phyloP scores from a whole-genome alignment of 2,329 filamentous ascomycete species.

The Xylaria sp. region DNA sequence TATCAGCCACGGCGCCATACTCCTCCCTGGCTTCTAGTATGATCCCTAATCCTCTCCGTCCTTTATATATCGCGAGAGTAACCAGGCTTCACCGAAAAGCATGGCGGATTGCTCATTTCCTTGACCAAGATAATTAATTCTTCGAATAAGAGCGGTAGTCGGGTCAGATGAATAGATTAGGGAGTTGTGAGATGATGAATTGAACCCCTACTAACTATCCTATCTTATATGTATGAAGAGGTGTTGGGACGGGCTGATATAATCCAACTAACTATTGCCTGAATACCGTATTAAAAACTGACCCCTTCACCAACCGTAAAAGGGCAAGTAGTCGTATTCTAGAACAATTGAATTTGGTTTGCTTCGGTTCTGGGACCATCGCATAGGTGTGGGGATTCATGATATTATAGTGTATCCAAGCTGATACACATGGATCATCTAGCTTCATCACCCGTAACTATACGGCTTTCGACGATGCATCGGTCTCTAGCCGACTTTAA shows the following conservation, averaged over 20 bases:
- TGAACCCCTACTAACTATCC: not conserved
- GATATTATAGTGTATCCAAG: conserved; percentile 22
- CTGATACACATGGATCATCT: not conserved
- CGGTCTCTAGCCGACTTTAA: conserved; percentile 54
- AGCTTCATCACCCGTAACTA: conserved; percentile 21
- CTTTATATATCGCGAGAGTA: too few species aligned
- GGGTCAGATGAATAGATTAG: not conserved
- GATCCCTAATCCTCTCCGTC: not conserved
- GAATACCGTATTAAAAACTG: not conserved
- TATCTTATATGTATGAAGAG: not conserved
- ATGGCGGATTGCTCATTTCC: not conserved
- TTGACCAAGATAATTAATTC: not conserved
- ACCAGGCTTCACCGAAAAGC: not conserved
- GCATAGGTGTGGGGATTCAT: not conserved
- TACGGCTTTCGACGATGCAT: conserved; percentile 25
- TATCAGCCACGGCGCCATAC: not conserved
- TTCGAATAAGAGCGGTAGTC: not conserved
- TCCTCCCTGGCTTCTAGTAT: not conserved
- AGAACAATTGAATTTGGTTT: not conserved
- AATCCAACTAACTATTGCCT: not conserved
- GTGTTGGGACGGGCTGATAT: not conserved
- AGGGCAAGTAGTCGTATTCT: not conserved
- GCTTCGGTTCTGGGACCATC: not conserved
- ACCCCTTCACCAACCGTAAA: not conserved
- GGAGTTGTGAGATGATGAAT: not conserved